Percentiles rank a stretch among this genome's conserved stretches.
Conservation (phyloP, 2,329 filamentous ascomycete species). For the Pestalotiopsis sp. region DNA sequence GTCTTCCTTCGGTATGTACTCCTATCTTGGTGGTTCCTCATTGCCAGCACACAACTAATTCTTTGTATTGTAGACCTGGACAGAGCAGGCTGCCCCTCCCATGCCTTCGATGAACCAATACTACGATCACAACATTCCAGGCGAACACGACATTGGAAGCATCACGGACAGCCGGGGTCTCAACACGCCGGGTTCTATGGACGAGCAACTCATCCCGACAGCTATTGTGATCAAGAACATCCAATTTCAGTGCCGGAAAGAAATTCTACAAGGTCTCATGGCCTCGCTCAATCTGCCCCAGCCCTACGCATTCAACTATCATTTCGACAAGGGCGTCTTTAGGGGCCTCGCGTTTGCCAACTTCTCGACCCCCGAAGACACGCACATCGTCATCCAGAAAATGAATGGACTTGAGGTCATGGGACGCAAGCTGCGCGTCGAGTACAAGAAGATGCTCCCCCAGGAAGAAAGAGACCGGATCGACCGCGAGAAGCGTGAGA, state of each 20-base stretch:
- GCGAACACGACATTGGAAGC: constrained; percentile 35
- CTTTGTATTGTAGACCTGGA: constrained; percentile 44
- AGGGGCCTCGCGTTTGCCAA: constrained; percentile 95
- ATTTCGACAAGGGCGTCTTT: constrained; percentile 98
- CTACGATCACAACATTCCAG: constrained; percentile 35
- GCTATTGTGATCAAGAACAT: constrained; percentile 99
- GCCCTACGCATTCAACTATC: constrained; percentile 98
- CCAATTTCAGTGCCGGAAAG: constrained; percentile 96
- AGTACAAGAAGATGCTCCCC: constrained; percentile 99
- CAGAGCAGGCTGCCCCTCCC: constrained; percentile 44
- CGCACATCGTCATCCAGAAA: constrained; percentile 83
- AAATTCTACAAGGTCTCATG: constrained; percentile 91
- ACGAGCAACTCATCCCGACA: constrained; percentile 93
- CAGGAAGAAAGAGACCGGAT: constrained; percentile 93
- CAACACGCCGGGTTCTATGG: constrained; percentile 46
- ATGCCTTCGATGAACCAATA: constrained; percentile 39
- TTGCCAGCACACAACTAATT: constrained; percentile 6
- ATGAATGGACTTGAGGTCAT: constrained; percentile 97
- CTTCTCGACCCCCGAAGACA: constrained; percentile 94
- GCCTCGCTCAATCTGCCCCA: constrained; percentile 89
- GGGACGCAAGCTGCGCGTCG: constrained; percentile 89
- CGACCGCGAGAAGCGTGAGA: constrained; percentile 94
- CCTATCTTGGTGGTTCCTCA: not conserved
- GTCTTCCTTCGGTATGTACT: constrained; percentile 71
- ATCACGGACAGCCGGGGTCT: constrained; percentile 36